Evolutionary conservation across 495 filamentous ascomycete genomes (phyloP), one percentile per base, ranked within the genome.

Genomic region (Viridothelium virens): DNA sequence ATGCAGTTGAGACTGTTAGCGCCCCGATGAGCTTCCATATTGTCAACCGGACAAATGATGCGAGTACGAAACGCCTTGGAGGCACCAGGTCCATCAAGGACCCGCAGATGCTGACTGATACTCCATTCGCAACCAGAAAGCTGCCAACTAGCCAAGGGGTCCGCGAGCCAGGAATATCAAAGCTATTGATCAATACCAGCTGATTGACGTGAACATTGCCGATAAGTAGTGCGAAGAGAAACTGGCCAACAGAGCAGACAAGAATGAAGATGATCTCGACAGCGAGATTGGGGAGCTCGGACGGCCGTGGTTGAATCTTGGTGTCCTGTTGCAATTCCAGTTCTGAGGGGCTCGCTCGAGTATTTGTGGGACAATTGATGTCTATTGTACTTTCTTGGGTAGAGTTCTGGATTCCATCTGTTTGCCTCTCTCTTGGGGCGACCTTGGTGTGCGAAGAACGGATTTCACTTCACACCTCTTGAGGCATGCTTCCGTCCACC

Each of bases 221-320:
- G 38, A 79, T 71, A 2, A 79, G 70, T 34, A 81, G 78, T 1
- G 79, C 74, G 64, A 79, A 82, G n/a, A 83, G 72, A 66, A 83
- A 67, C 62, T 81, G 74, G 1, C 79, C 77, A 14, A 75, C 74
- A 1, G 78, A 79, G 69, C 79, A 83, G 18, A 80, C 76, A 0
- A 75, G 65, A 31, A 83, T 71, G 44, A 80, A 78, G 25, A 80
- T 69, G 18, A 81, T 61, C 63, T 82, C 80, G 0, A 74, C 68
- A 1, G 72, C 67, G 1, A 78, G 62, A 50, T 72, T 78, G 44
- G 69, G 62, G 2, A 79, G 61, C 65, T 79, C 79, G 0, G 76
- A 72, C 1, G 79, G 78, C 0, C 53, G n/a, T 59, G 53, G 53
- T 2, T 59, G 53, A 2, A 59, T 59, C 14, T 59, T 53, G 0